phyloP scores from a whole-genome alignment of 192 early-diverging fungal species.

The Backusella australiensis region DNA sequence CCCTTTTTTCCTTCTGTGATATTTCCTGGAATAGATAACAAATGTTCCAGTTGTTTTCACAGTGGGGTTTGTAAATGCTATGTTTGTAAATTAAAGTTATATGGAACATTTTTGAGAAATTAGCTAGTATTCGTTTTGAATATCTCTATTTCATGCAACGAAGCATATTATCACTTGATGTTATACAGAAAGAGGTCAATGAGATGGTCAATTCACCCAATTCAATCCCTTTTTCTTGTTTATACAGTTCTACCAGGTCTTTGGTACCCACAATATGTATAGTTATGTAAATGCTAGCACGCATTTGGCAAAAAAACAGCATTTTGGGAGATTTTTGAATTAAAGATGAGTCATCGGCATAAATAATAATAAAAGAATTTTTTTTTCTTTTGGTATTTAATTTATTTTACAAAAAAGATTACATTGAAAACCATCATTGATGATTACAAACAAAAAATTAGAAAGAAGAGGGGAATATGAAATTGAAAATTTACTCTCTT shows the following conservation, averaged over 20 bases:
- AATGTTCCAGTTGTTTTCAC: neutral
- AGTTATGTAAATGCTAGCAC: neutral
- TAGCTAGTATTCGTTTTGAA: neutral
- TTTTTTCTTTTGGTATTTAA: neutral
- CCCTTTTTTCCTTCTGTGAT: neutral
- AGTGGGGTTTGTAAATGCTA: too few species aligned
- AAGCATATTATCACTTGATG: neutral
- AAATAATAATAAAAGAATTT: neutral
- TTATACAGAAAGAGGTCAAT: neutral
- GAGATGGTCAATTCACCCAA: too few species aligned
- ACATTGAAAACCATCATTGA: neutral
- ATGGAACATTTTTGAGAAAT: too few species aligned
- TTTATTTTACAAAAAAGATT: conserved; percentile 6
- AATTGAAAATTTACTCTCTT: conserved; percentile 45
- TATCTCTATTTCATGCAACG: neutral
- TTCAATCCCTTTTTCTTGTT: neutral
- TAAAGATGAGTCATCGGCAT: neutral
- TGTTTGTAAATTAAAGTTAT: too few species aligned
- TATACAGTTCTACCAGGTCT: neutral
- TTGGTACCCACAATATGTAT: neutral
- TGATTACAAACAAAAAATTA: neutral
- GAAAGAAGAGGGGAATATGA: neutral
- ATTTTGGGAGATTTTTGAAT: neutral
- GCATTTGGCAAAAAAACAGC: neutral
- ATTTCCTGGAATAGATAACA: neutral